Evolutionary conservation across 177 flowering plant genomes (phyloP).

Genomic region (Vitis hybrid): DNA sequence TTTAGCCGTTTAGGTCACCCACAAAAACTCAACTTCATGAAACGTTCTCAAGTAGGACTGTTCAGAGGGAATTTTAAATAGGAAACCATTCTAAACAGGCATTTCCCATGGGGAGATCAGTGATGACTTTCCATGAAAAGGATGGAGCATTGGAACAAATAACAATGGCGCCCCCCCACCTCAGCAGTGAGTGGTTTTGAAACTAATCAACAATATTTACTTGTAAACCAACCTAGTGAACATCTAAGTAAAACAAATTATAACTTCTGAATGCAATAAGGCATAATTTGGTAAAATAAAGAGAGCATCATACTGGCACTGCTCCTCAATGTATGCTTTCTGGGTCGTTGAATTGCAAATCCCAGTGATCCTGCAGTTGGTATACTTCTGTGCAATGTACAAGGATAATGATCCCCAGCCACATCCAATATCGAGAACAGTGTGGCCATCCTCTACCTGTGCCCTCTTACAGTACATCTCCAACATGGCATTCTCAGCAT

Average conservation of each 20-base stretch:
- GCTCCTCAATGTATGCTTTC: slow-evolving; percentile 73
- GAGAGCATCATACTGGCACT: slow-evolving; percentile 48
- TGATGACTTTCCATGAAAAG: too few species aligned
- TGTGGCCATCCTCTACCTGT: slow-evolving; percentile 78
- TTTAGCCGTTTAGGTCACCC: not conserved
- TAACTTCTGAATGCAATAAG: not conserved
- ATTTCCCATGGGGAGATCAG: too few species aligned
- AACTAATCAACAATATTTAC: too few species aligned
- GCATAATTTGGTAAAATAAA: not conserved
- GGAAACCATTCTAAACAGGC: too few species aligned
- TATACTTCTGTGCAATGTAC: slow-evolving; percentile 75
- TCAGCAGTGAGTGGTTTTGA: too few species aligned
- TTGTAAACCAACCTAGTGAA: too few species aligned
- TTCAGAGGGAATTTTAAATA: too few species aligned
- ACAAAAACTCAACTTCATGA: too few species aligned
- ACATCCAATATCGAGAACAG: slow-evolving; percentile 93
- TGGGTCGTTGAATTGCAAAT: slow-evolving; percentile 87
- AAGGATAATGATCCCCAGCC: slow-evolving; percentile 91
- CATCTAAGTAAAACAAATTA: too few species aligned
- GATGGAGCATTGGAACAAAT: too few species aligned
- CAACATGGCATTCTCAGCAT: slow-evolving; percentile 88
- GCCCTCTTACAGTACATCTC: slow-evolving; percentile 85
- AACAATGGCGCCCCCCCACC: too few species aligned
- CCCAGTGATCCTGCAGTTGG: slow-evolving; percentile 72
- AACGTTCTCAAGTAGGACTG: too few species aligned